Evolutionary conservation across 163 green algal species (phyloP).

Genomic region (Volvox carteri): DNA sequence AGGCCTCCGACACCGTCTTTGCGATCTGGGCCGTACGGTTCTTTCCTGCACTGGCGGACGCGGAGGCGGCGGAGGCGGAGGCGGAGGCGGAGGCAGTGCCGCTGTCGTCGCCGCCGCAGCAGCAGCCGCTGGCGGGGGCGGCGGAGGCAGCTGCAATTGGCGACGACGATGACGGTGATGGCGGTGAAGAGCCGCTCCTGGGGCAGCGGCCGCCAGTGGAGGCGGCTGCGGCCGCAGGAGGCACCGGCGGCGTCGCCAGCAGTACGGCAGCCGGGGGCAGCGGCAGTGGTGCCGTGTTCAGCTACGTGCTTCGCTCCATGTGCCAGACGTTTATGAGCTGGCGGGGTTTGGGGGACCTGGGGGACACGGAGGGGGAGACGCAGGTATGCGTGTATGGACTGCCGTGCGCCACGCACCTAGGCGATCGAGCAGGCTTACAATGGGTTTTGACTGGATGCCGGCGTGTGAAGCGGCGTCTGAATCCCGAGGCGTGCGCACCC

Average conservation of each 20-base stretch:
- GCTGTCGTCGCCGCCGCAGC: not conserved
- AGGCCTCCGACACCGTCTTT: constrained; percentile 47
- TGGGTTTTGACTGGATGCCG: too few relatives aligned
- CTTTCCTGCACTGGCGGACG: constrained; percentile 39
- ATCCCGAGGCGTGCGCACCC: too few relatives aligned
- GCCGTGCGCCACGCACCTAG: too few relatives aligned
- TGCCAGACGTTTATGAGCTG: constrained; percentile 29
- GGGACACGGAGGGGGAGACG: not conserved
- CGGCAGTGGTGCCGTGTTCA: not conserved
- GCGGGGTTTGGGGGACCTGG: not conserved
- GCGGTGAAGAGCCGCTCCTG: not conserved
- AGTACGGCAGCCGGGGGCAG: not conserved
- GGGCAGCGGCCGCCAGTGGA: constrained; percentile 11
- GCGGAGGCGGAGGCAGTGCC: not conserved
- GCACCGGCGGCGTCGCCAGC: not conserved
- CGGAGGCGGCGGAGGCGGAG: not conserved
- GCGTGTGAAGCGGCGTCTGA: too few relatives aligned
- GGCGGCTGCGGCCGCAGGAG: not conserved
- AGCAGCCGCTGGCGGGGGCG: not conserved
- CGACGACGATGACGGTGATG: constrained; percentile 1
- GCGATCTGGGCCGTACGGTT: constrained; percentile 17
- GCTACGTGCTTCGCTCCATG: constrained; percentile 17
- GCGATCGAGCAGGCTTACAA: too few relatives aligned
- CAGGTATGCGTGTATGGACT: too few relatives aligned
- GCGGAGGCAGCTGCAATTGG: not conserved